These are phyloP conservation scores for Fusarium torreyae DNA, from an alignment of 2,329 filamentous ascomycete species.

Conservation along the genomic window DNA sequence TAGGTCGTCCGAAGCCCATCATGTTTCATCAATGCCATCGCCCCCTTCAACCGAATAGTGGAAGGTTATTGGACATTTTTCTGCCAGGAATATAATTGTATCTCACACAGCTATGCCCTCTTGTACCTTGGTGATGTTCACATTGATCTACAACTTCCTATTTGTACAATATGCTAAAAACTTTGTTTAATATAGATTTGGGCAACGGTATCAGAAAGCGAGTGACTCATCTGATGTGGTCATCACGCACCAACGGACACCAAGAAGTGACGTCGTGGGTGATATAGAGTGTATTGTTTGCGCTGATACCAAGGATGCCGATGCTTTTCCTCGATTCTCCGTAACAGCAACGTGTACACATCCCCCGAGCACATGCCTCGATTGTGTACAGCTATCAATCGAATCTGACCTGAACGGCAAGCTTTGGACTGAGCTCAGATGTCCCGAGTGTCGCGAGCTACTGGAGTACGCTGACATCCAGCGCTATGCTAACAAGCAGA, in stretches of 20 bases:
- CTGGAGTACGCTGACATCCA: constrained; percentile 63
- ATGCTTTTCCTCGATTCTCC: constrained; percentile 53
- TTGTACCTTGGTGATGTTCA: neutral
- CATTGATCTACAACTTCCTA: neutral
- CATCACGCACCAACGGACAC: constrained; percentile 52
- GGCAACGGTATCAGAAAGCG: constrained; percentile 54
- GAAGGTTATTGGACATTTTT: neutral
- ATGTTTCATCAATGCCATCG: constrained; percentile 8
- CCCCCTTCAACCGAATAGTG: constrained; percentile 27
- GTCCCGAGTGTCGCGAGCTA: constrained; percentile 64
- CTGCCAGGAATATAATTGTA: neutral
- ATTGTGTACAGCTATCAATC: constrained; percentile 56
- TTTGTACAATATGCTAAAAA: constrained; percentile 25
- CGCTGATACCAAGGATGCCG: constrained; percentile 50
- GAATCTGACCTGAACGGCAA: constrained; percentile 53
- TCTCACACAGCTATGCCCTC: neutral
- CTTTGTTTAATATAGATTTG: constrained; percentile 45
- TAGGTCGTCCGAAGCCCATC: constrained; percentile 41
- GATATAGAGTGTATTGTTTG: constrained; percentile 57
- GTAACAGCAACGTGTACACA: constrained; percentile 55
- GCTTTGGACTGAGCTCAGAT: constrained; percentile 64
- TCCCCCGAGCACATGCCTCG: constrained; percentile 53
- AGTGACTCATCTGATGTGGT: constrained; percentile 48
- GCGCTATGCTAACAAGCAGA: constrained; percentile 59
- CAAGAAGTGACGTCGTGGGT: constrained; percentile 40